Conservation (phyloP, 805 yeast genomes). For the Metahyphopichia silvanorum region DNA sequence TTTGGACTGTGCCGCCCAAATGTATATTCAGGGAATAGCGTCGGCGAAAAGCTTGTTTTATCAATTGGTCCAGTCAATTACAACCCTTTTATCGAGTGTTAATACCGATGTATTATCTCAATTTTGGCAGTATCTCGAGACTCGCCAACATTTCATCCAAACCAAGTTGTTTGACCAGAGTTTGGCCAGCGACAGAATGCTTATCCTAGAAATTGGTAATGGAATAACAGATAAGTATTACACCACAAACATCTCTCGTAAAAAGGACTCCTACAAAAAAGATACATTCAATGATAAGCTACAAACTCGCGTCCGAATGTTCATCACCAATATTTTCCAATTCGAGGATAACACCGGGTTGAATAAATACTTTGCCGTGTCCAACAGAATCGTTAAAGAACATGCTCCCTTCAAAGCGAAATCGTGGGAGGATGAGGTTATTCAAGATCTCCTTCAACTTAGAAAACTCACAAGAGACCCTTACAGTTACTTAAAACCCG, state of each 20-base stretch:
- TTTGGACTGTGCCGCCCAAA: slow-evolving; percentile 23
- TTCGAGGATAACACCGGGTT: slow-evolving; percentile 45
- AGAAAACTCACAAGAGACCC: slow-evolving; percentile 35
- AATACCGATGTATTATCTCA: too few relatives aligned
- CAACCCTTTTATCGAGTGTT: too few relatives aligned
- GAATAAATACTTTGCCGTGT: slow-evolving; percentile 33
- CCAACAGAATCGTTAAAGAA: slow-evolving; percentile 24
- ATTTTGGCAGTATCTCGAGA: slow-evolving; percentile 40
- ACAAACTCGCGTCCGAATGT: slow-evolving; percentile 32
- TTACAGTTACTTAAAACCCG: slow-evolving; percentile 21
- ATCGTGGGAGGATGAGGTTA: slow-evolving; percentile 20
- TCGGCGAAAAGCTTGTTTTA: slow-evolving; percentile 22
- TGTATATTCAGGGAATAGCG: slow-evolving; percentile 12
- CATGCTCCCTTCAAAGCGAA: slow-evolving; percentile 16
- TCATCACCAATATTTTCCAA: slow-evolving; percentile 28
- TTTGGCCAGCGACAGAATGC: slow-evolving; percentile 32
- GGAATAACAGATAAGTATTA: slow-evolving; percentile 30
- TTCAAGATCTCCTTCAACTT: slow-evolving; percentile 30
- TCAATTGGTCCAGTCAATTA: too few relatives aligned
- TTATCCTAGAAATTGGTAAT: slow-evolving; percentile 38
- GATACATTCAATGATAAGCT: slow-evolving; percentile 38
- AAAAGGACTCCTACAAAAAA: slow-evolving; percentile 27
- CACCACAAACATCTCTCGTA: slow-evolving; percentile 14
- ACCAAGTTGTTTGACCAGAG: slow-evolving; percentile 23
- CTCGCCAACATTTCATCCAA: slow-evolving; percentile 21